Evolutionary conservation across 192 early-diverging fungal genomes (phyloP).

Genomic region (Pilobolus umbonatus): DNA sequence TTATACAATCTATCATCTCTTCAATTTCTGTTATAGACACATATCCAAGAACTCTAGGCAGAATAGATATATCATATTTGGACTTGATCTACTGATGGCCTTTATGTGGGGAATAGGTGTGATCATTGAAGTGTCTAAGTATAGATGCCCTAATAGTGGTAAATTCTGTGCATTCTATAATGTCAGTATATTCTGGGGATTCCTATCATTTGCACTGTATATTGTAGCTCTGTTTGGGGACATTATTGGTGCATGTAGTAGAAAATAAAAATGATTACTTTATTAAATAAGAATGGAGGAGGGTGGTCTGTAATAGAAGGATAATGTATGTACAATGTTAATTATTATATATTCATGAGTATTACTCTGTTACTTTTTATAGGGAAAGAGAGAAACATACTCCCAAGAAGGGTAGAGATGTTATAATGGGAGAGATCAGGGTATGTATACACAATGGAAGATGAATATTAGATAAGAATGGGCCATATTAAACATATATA

Average conservation of each 20-base stretch:
- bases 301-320: neutral
- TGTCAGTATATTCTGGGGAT: constrained; percentile 37
- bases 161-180: constrained; percentile 39
- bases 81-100: constrained; percentile 25
- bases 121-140: constrained; percentile 27
- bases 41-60: constrained; percentile 12
- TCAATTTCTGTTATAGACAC: constrained; percentile 17
- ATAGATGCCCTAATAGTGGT: constrained; percentile 22
- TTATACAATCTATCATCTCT: constrained; percentile 15
- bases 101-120: constrained; percentile 34
- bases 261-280: neutral
- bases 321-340: no score
- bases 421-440: no score
- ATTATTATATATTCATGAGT: no score
- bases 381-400: no score
- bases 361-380: no score
- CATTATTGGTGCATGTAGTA: constrained; percentile 20
- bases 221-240: constrained; percentile 29
- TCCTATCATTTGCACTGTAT: constrained; percentile 27
- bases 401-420: no score
- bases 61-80: constrained; percentile 17
- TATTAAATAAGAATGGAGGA: neutral
- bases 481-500: no score
- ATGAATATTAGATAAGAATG: no score
- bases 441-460: no score